Conservation (phyloP, 2,329 filamentous ascomycete genomes). For the Calonectria pseudoreteaudii region DNA sequence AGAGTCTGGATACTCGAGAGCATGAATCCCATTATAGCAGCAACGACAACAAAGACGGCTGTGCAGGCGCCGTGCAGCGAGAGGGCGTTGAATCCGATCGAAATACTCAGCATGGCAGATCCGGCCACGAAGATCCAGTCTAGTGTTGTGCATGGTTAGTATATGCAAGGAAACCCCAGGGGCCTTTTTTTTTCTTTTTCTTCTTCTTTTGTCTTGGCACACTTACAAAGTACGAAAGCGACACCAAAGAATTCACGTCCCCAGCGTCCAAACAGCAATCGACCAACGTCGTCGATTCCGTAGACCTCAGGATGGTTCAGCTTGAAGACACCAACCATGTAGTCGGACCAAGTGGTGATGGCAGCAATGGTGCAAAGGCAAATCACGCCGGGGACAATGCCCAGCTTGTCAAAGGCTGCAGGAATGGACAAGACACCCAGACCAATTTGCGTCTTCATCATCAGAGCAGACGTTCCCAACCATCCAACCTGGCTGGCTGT, state of each 20-base stretch:
- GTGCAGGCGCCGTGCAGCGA: constrained; percentile 10
- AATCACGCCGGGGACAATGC: constrained; percentile 59
- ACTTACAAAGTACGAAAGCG: constrained; percentile 49
- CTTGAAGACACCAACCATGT: constrained; percentile 63
- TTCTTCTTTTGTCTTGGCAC: neutral
- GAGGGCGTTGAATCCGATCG: constrained; percentile 16
- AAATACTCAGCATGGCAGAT: constrained; percentile 21
- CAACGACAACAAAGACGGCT: constrained; percentile 15
- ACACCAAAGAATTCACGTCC: constrained; percentile 56
- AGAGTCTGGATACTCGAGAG: constrained; percentile 15
- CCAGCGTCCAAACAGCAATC: constrained; percentile 57
- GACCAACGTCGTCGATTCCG: constrained; percentile 63
- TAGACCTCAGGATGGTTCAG: constrained; percentile 61
- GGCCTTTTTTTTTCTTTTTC: too few species aligned
- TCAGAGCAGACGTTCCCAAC: constrained; percentile 55
- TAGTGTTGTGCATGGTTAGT: neutral
- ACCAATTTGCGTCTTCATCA: constrained; percentile 60
- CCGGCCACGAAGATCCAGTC: constrained; percentile 18
- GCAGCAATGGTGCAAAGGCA: constrained; percentile 51
- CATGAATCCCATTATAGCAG: constrained; percentile 3
- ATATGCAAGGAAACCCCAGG: neutral
- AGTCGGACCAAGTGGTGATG: constrained; percentile 61
- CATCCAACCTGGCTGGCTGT: constrained; percentile 48
- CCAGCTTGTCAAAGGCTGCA: constrained; percentile 55
- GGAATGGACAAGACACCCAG: constrained; percentile 61